Conservation (phyloP, 768 basidiomycete species). For the Lentinus brumalis region DNA sequence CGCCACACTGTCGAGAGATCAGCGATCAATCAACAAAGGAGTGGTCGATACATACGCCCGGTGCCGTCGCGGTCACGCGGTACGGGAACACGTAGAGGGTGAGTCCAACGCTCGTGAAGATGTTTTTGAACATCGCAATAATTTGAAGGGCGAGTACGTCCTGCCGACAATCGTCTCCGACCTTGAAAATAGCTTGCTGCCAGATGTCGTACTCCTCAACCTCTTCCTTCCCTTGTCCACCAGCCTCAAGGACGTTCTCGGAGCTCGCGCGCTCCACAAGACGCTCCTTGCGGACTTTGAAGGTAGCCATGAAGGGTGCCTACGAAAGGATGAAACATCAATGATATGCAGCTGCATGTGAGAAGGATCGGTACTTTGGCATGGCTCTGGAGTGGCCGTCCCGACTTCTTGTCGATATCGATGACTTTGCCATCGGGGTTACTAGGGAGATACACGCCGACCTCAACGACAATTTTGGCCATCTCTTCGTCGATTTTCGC, state of each 20-base stretch:
- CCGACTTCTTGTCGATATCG: conserved; percentile 97
- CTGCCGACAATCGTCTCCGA: conserved; percentile 98
- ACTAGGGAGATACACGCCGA: conserved; percentile 96
- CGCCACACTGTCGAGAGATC: conserved; percentile 70
- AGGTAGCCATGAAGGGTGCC: conserved; percentile 99
- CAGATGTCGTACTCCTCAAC: conserved; percentile 78
- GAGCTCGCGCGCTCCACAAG: conserved; percentile 68
- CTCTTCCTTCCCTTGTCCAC: conserved; percentile 57
- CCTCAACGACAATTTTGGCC: conserved; percentile 89
- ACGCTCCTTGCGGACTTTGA: conserved; percentile 92
- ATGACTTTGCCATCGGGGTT: conserved; percentile 96
- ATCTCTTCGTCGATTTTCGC: conserved; percentile 99
- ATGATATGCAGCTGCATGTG: no score
- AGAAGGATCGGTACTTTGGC: conserved; percentile 67
- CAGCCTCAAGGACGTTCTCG: conserved; percentile 69
- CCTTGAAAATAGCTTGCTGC: conserved; percentile 99
- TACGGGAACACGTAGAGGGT: conserved; percentile 94
- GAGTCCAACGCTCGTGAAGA: conserved; percentile 87
- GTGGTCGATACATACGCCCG: conserved; percentile 64
- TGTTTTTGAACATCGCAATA: conserved; percentile 99
- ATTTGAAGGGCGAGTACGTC: conserved; percentile 96
- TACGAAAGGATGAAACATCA: conserved; percentile 32
- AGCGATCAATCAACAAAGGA: conserved; percentile 2
- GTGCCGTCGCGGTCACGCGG: conserved; percentile 93
- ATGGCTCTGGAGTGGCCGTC: conserved; percentile 93